Evolutionary conservation across 257 asterid genomes (phyloP).

Genomic region (Buddleja alternifolia): DNA sequence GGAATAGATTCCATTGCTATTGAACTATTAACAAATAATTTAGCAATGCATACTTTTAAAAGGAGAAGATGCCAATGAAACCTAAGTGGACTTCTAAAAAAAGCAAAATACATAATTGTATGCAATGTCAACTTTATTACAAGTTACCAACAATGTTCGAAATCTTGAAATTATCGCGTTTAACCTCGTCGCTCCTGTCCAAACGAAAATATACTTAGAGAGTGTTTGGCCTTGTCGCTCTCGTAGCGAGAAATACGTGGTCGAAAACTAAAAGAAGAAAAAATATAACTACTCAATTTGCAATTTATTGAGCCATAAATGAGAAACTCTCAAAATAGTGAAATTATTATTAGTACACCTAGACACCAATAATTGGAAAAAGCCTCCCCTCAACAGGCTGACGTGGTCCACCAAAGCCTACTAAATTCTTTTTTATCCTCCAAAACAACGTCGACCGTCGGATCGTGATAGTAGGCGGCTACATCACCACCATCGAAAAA

Average conservation of each 20-base stretch:
- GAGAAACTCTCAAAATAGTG: not conserved
- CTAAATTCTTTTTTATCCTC: not conserved
- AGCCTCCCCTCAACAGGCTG: slow-evolving; percentile 26
- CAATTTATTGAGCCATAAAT: not conserved
- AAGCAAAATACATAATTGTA: not conserved
- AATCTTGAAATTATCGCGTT: not conserved
- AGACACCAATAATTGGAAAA: slow-evolving; percentile 34
- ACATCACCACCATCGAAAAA: slow-evolving; percentile 24
- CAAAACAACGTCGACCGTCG: slow-evolving; percentile 42
- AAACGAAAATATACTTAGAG: too few species aligned
- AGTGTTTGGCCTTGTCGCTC: too few species aligned
- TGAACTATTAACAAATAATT: not conserved
- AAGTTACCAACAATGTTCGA: not conserved
- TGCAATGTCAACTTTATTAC: not conserved
- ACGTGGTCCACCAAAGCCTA: slow-evolving; percentile 49
- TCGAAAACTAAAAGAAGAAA: too few species aligned
- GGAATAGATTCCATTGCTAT: slow-evolving; percentile 22
- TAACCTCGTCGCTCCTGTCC: too few species aligned
- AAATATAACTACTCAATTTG: not conserved
- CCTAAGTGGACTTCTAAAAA: not conserved
- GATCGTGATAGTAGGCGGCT: slow-evolving; percentile 54
- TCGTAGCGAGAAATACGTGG: too few species aligned
- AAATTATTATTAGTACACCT: not conserved
- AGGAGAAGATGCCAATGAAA: not conserved
- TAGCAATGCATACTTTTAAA: not conserved